Evolutionary conservation across 2,329 filamentous ascomycete genomes (phyloP).

Genomic region (Neurospora crassa): DNA sequence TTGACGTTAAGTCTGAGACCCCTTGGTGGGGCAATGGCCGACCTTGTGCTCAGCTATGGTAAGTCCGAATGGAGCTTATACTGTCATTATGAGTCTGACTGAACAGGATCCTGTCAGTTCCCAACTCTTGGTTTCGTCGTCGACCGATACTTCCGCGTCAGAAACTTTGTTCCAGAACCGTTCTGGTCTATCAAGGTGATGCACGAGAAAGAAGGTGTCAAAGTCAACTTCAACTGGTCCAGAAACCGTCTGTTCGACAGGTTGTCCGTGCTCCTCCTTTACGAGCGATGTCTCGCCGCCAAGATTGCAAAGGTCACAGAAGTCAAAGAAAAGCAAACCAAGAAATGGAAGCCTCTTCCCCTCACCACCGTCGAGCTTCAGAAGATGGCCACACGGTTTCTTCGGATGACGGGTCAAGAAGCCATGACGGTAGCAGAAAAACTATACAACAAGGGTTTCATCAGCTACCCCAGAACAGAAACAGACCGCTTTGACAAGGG

Average conservation of each 20-base stretch:
- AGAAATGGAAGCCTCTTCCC: conserved; percentile 87
- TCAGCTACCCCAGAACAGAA: conserved; percentile 95
- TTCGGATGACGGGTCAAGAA: conserved; percentile 82
- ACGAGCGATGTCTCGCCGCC: conserved; percentile 72
- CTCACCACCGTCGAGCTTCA: conserved; percentile 94
- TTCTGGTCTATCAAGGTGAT: conserved; percentile 91
- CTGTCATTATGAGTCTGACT: neutral
- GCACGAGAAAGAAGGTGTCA: conserved; percentile 66
- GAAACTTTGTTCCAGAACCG: conserved; percentile 82
- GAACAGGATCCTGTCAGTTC: conserved; percentile 79
- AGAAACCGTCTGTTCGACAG: conserved; percentile 81
- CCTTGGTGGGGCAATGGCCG: conserved; percentile 57
- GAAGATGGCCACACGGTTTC: conserved; percentile 82
- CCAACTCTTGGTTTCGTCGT: conserved; percentile 95
- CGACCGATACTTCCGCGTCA: conserved; percentile 86
- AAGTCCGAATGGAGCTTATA: conserved; percentile 17
- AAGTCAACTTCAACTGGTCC: conserved; percentile 77
- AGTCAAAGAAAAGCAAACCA: conserved; percentile 82
- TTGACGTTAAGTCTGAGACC: conserved; percentile 69
- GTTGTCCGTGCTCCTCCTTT: conserved; percentile 68
- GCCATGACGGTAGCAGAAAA: conserved; percentile 83
- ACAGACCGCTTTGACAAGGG: conserved; percentile 90
- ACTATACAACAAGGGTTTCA: conserved; percentile 89
- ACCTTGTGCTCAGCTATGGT: conserved; percentile 74
- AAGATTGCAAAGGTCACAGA: conserved; percentile 72